Conservation (phyloP, 495 filamentous ascomycete species). For the Penicillium dipodomyicola region DNA sequence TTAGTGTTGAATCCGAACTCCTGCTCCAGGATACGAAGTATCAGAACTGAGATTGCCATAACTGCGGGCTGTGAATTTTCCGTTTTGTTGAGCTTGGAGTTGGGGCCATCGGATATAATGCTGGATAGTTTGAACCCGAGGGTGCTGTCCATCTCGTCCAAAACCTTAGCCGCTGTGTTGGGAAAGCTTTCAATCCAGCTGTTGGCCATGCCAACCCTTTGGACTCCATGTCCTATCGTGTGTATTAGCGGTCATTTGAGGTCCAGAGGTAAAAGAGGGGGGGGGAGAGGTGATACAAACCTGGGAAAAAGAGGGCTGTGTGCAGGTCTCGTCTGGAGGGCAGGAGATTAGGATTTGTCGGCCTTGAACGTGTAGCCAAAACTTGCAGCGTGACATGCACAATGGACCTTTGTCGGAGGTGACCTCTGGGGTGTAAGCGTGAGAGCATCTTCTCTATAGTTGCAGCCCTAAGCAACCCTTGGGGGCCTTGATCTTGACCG, state of each 20-base stretch:
- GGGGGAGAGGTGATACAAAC: constrained; percentile 42
- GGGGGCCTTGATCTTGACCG: constrained; percentile 18
- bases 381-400: background rate
- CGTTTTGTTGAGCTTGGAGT: constrained; percentile 70
- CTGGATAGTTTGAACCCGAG: constrained; percentile 65
- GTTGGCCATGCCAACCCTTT: constrained; percentile 86
- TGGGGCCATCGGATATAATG: constrained; percentile 80
- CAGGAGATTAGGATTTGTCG: constrained; percentile 3
- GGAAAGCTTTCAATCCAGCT: constrained; percentile 86
- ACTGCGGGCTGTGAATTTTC: constrained; percentile 92
- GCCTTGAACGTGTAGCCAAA: background rate
- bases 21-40: constrained; percentile 81
- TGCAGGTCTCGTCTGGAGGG: constrained; percentile 43
- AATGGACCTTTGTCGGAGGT: constrained; percentile 3
- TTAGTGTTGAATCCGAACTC: constrained; percentile 74
- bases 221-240: constrained; percentile 80
- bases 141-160: constrained; percentile 80
- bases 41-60: constrained; percentile 88
- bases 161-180: constrained; percentile 60
- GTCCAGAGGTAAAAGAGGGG: background rate
- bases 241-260: background rate
- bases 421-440: background rate
- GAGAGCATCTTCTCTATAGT: constrained; percentile 23
- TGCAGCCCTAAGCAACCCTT: constrained; percentile 14
- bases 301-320: constrained; percentile 83